phyloP scores from a whole-genome alignment of 495 filamentous ascomycete genomes.

The Penicilliopsis zonata region DNA sequence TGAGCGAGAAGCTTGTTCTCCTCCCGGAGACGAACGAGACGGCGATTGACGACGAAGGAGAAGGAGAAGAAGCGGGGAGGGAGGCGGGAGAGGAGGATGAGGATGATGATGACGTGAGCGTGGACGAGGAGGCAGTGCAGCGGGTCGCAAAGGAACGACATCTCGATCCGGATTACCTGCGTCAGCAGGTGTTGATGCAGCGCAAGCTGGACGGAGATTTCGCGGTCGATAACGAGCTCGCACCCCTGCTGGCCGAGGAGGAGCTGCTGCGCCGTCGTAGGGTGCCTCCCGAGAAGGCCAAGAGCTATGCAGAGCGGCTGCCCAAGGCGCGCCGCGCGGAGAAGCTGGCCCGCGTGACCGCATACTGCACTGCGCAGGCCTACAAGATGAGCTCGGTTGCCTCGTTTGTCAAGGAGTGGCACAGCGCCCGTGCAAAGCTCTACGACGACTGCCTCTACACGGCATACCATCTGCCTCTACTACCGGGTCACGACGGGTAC shows the following conservation, averaged over 20 bases:
- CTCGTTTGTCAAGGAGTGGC: conserved; percentile 74
- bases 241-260: conserved; percentile 73
- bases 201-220: conserved; percentile 35
- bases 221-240: conserved; percentile 47
- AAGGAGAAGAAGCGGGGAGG: conserved; percentile 20
- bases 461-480: conserved; percentile 83
- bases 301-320: conserved; percentile 89
- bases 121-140: conserved; percentile 35
- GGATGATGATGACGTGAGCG: conserved; percentile 37
- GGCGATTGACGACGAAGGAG: conserved; percentile 34
- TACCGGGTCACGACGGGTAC: conserved; percentile 77
- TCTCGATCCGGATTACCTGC: conserved; percentile 25
- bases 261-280: conserved; percentile 52
- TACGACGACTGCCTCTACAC: conserved; percentile 97
- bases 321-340: conserved; percentile 81
- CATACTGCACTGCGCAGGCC: conserved; percentile 91
- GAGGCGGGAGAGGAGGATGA: conserved; percentile 39
- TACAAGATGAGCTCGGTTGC: conserved; percentile 80
- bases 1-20: conserved; percentile 92
- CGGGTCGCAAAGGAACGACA: conserved; percentile 23
- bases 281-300: conserved; percentile 50
- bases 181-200: conserved; percentile 23
- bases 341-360: conserved; percentile 80
- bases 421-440: conserved; percentile 93
- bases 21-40: conserved; percentile 64